Evolutionary conservation across 2,329 filamentous ascomycete species (phyloP), one percentile per base, ranked within the genome.

Genomic region (Penicillium sp.): DNA sequence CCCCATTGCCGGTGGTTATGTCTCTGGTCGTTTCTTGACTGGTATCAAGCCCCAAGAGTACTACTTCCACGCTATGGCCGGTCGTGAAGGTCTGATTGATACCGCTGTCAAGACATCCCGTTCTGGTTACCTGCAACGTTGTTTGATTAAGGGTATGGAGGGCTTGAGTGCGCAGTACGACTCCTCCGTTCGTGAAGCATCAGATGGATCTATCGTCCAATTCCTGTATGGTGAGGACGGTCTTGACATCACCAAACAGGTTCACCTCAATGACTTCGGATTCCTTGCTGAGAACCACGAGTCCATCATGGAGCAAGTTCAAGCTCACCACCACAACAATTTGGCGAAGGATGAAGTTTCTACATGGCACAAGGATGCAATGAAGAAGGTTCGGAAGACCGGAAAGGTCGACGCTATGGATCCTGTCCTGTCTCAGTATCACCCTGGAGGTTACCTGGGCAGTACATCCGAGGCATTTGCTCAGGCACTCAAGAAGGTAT

Each of bases 41-140:
- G 95, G 95, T 58, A 95, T 99, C 60, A 87, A 93, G 53, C 95
- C 95, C 5, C 95, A 99, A 70, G 96, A 99, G 73, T 99, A 97
- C 75, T 99, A 93, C 75, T 99, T 99, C 81, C 95, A 99, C 84
- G 92, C 96, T 75, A 99, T 99, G 96, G 95, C 93, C 70, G 96
- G 96, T 67, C 87, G 95, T 78, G 96, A 99, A 82, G 95, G 95
- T 81, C 81, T 99, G 63, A 99, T 99, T 71, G 95, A 99, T 83
- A 99, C 95, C 21, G 95, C 95, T 62, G 95, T 99, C 74, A 99
- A 99, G 79, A 99, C 95, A 1, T 96, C 93, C 10, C 89, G 95
- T 70, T 98, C 95, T 27, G 96, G 95, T 59, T 99, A 99, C 72
- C 81, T 99, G 51, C 95, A 99, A 73, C 85, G 96, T 71, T 99